phyloP scores from a whole-genome alignment of 2,329 filamentous ascomycete genomes.

The Teratosphaeria nubilosa region DNA sequence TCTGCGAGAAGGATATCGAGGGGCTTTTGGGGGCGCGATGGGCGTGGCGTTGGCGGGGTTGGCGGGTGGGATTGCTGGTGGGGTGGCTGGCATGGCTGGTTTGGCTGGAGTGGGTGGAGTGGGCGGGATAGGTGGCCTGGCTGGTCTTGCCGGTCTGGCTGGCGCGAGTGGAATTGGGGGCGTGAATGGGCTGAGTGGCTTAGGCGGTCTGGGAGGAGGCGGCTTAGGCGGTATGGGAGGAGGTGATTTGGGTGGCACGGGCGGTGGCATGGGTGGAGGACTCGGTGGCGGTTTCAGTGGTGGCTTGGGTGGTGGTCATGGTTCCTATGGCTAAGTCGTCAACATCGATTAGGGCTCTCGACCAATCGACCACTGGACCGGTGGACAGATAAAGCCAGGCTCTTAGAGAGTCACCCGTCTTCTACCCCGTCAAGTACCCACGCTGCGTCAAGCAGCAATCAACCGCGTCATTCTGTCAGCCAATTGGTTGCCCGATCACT shows the following conservation, averaged over 20 bases:
- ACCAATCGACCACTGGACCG: too few relatives aligned
- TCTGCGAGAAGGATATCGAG: neutral
- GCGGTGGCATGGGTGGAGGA: too few relatives aligned
- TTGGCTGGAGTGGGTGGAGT: neutral
- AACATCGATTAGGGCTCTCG: too few relatives aligned
- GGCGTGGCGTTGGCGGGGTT: neutral
- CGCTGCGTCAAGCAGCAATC: too few relatives aligned
- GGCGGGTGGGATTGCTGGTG: neutral
- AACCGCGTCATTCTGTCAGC: too few relatives aligned
- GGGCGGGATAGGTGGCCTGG: neutral
- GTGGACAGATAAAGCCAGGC: too few relatives aligned
- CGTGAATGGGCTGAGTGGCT: neutral
- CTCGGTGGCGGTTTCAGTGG: too few relatives aligned
- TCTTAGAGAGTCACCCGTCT: too few relatives aligned
- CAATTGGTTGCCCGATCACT: too few relatives aligned
- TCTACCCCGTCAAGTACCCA: too few relatives aligned
- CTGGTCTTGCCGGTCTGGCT: neutral
- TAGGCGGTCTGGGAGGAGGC: neutral
- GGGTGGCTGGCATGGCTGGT: neutral
- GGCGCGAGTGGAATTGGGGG: neutral
- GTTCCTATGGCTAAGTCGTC: neutral
- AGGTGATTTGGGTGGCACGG: too few relatives aligned
- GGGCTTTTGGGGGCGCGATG: neutral
- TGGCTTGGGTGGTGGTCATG: neutral
- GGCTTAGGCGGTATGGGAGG: neutral